Evolutionary conservation across 2,329 filamentous ascomycete species (phyloP), one percentile per base, ranked within the genome.

Genomic region (Zymoseptoria ardabiliae): DNA sequence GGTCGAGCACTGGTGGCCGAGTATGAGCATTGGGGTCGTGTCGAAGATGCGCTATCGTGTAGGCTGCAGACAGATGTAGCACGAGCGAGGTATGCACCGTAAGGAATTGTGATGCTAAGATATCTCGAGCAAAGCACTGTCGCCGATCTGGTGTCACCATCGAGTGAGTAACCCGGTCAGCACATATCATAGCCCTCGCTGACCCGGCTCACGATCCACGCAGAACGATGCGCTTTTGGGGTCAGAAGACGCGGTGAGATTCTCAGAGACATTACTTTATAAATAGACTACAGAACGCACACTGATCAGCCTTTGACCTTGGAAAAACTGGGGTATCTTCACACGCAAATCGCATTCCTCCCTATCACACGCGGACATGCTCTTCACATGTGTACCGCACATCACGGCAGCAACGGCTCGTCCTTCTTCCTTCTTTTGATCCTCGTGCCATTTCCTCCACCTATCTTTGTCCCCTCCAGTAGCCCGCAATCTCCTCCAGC

Each of bases 401-500:
- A 7, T 13, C 35, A 45, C 11, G 17, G 35, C 35, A 45, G 13
- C 35, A 45, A 13, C 5, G 13, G 25, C 21, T 53, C 20, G 17
- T 9, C 10, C 51, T 53, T 21, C 3, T 13, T 23, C 51, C 51
- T 23, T 23, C 20, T 53, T 23, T 53, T 53, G 10, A 13, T 23
- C 13, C 22, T 4, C 5, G 20, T 62, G 54, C 58, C 45, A 62
- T 28, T 22, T 51, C 56, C 50, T 17, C 56, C 62, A 2, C 23
- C 50, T 58, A 55, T 63, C 54, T 50, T 28, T 59, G 55, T 11
- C 61, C 61, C 50, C 59, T 65, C 93, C 93, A 97, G 73, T 97
- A 94, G 66, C 86, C 86, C 56, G 90, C 89, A 69, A 99, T 96
- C 76, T 99, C 94, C 74, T 91, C 93, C 41, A 99, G 78, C n/a